Percentiles rank a stretch among this genome's conserved stretches.
phyloP scores from a whole-genome alignment of 2,329 filamentous ascomycete species.

The Sordariomycetes sp. region DNA sequence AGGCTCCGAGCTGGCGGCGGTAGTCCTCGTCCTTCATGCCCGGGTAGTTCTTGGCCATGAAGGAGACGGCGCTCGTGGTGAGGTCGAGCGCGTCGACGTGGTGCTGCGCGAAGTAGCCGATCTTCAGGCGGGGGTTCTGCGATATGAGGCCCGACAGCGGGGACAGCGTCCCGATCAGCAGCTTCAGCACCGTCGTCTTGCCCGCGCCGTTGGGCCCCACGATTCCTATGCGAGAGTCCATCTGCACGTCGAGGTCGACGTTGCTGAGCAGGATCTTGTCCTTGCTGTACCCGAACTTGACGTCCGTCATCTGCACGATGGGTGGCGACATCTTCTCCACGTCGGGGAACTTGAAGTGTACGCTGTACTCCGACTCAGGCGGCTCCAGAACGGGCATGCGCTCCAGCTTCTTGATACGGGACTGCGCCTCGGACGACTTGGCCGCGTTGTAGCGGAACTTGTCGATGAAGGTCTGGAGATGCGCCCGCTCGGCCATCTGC shows the following conservation, averaged over 20 bases:
- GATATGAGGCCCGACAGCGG: constrained; percentile 73
- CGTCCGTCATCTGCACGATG: constrained; percentile 92
- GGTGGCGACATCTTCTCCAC: constrained; percentile 96
- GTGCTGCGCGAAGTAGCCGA: constrained; percentile 97
- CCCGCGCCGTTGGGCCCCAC: constrained; percentile 98
- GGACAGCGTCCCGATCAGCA: constrained; percentile 78
- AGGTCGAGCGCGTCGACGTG: constrained; percentile 94
- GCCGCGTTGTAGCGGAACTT: constrained; percentile 99
- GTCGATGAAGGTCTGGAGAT: constrained; percentile 96
- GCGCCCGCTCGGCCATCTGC: constrained; percentile 86
- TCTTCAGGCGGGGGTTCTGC: constrained; percentile 72
- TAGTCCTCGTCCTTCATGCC: constrained; percentile 95
- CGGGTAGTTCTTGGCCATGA: constrained; percentile 88
- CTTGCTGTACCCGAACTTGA: constrained; percentile 75
- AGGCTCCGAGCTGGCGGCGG: constrained; percentile 83
- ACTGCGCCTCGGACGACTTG: constrained; percentile 96
- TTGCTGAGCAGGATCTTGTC: constrained; percentile 72
- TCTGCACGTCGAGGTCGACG: constrained; percentile 90
- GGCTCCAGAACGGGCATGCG: constrained; percentile 86
- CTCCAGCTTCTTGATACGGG: constrained; percentile 97
- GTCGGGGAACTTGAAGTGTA: constrained; percentile 94
- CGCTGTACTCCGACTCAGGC: constrained; percentile 87
- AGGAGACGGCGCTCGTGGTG: constrained; percentile 76
- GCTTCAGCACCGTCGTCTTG: constrained; percentile 96
- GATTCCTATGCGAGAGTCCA: constrained; percentile 96